These are phyloP conservation scores for Raffaelea arxii DNA, from an alignment of 2,329 filamentous ascomycete genomes.

Conservation along the genomic window DNA sequence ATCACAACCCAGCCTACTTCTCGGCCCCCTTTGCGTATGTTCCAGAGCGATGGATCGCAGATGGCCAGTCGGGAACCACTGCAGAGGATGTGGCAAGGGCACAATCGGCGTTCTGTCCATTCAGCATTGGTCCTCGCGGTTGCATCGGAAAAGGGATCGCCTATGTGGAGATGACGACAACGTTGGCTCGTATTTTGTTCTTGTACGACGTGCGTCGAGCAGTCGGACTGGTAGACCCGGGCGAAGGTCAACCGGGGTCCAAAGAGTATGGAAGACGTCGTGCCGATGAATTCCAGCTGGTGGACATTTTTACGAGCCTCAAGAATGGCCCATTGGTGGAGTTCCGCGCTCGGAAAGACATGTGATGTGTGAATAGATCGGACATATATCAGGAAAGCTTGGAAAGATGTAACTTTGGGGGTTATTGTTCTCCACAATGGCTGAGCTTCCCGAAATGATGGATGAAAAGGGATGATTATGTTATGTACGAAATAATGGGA, in stretches of 20 bases:
- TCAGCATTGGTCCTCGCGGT: constrained; percentile 58
- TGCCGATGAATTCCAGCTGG: constrained; percentile 55
- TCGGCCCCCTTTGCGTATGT: constrained; percentile 46
- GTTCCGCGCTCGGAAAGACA: no score
- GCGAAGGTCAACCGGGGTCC: constrained; percentile 37
- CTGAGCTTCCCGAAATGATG: no score
- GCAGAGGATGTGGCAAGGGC: constrained; percentile 45
- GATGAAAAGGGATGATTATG: no score
- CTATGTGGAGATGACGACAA: constrained; percentile 56
- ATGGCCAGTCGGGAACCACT: constrained; percentile 20
- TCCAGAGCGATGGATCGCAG: constrained; percentile 57
- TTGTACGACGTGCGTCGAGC: constrained; percentile 50
- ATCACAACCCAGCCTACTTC: constrained; percentile 56
- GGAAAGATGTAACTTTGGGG: no score
- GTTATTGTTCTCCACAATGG: no score
- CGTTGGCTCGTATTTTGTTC: constrained; percentile 51
- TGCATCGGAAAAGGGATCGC: constrained; percentile 65
- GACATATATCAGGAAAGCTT: no score
- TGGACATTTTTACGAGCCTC: constrained; percentile 63
- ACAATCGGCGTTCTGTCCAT: constrained; percentile 64
- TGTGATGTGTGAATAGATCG: no score
- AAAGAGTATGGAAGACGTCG: constrained; percentile 49
- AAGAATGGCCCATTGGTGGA: constrained; percentile 64
- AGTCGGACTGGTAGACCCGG: constrained; percentile 37
- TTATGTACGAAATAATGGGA: no score